Base-by-base conservation (phyloP, 495 filamentous ascomycete genomes). In the Neurospora intermedia region DNA sequence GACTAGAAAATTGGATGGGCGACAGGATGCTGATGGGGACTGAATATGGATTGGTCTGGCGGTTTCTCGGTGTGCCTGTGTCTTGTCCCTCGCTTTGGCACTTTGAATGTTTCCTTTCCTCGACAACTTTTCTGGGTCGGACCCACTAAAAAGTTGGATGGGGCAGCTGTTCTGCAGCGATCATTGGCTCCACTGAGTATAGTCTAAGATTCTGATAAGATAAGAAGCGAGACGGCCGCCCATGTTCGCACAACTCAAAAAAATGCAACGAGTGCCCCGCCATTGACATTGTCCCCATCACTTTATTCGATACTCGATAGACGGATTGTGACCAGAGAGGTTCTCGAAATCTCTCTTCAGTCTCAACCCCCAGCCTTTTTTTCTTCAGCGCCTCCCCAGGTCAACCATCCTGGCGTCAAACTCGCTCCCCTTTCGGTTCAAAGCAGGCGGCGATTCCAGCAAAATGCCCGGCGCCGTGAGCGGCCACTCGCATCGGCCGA, bases 401-500 rank as follows among this genome's bases (percentile, higher is more conserved):
- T 41, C 13, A 31, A 0, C 16, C 43, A 73, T 18, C 20, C 27
- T 43, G 42, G 59, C 43, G 9, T 41, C 54, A 31, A 72, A 27
- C 20, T 66, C 93, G 73, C 84, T 97, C 80, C 93, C 94, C 4
- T 96, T 91, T 77, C 86, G 94, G 79, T 97, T 97, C 83, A 97
- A 95, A 86, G 89, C 89, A 74, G 92, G 92, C 81, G 89, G 90
- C 79, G 86, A 84, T 83, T 88, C 86, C 83, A 66, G 54, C 54
- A 88, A 82, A 69, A 90, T 90, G 88, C 85, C 88, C 70, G 82
- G 84, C 71, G 85, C 87, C 76, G 82, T 85, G 69, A 84, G 83
- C 75, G 74, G 76, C 43, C 96, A 98, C 79, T 94, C 95, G 77
- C 96, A 99, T 83, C 89, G 95, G 77, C 91, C 90, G 78, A 98